Evolutionary conservation across 1,284 basidiomycete genomes (phyloP), one percentile per base, ranked within the genome.

Genomic region (Coniferiporia sulphurascens): DNA sequence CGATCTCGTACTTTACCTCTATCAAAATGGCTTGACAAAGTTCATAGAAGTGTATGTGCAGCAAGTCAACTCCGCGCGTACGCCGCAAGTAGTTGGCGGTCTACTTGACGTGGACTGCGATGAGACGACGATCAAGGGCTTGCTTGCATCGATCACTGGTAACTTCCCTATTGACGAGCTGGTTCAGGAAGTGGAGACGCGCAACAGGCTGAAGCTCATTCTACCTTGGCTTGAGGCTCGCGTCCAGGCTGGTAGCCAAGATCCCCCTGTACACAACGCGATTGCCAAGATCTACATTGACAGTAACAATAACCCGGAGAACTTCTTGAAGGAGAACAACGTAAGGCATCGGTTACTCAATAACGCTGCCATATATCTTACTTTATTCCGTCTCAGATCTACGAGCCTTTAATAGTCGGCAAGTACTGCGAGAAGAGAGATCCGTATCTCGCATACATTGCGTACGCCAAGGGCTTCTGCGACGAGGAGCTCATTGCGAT

Each of bases 21-120:
- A 99, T 77, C 97, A 99, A 77, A 98, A 99, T 72, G 93, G 93
- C 57, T 84, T 98, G 59, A 91, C 87, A 64, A 95, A 95, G 77
- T 98, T 97, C 76, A 99, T 99, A 74, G 97, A 99, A 77, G 94
- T 98, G 32, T 99, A 99, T 74, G 97, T 99, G 7, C 96, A 98
- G 72, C 87, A 92, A 35, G 97, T 99, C 76, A 99, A 99, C 80
- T 95, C 96, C 36, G 88, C 93, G 58, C 85, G 97, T 57, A 97
- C 97, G 2, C 97, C 97, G n/a, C 96, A 99, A 75, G 97, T 99
- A 65, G 83, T 99, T 64, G 97, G 97, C 67, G 97, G 95, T 56
- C 77, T 99, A 32, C 83, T 99, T 64, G 97, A 99, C 70, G 97
- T 99, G 43, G 97, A 99, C 74, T 99, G 97, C 69, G 97, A 98